phyloP scores from a whole-genome alignment of 2,329 filamentous ascomycete genomes.

The Chaetomiaceae sp. region DNA sequence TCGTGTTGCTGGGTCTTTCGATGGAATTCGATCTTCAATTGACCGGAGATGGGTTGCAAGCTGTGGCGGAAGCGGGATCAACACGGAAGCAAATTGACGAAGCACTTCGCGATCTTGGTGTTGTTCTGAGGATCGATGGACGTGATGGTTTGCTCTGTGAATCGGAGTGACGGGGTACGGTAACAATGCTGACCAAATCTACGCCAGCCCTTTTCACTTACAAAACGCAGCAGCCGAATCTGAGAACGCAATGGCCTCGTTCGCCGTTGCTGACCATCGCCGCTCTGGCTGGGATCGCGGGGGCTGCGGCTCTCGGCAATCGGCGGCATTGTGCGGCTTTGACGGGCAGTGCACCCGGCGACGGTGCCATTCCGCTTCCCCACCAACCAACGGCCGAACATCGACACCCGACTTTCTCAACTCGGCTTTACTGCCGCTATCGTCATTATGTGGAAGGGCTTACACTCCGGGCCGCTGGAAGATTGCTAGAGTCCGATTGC shows the following conservation, averaged over 20 bases:
- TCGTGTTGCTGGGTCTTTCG: background rate
- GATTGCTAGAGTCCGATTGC: background rate
- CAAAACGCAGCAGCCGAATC: slow-evolving; percentile 7
- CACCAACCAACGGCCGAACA: slow-evolving; percentile 15
- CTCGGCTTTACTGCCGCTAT: slow-evolving; percentile 20
- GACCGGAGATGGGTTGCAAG: too few species aligned
- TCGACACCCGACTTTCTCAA: slow-evolving; percentile 2
- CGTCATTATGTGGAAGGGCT: slow-evolving; percentile 16
- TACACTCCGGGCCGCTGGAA: slow-evolving; percentile 9
- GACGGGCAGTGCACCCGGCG: slow-evolving; percentile 13
- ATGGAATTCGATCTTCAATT: too few species aligned
- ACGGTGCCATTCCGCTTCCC: slow-evolving; percentile 28
- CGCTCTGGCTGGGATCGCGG: slow-evolving; percentile 3
- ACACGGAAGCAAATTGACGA: background rate
- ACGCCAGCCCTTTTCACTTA: slow-evolving; percentile 5
- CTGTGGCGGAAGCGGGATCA: background rate
- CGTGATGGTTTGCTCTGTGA: background rate
- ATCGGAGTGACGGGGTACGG: background rate
- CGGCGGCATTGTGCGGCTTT: slow-evolving; percentile 32
- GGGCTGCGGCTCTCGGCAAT: slow-evolving; percentile 26
- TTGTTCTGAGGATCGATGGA: background rate
- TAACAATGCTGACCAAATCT: slow-evolving; percentile 6
- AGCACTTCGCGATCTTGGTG: background rate
- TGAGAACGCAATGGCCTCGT: slow-evolving; percentile 14
- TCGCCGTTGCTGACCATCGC: slow-evolving; percentile 19